Evolutionary conservation across 2,329 filamentous ascomycete genomes (phyloP).

Genomic region (Pseudogymnoascus sp.): DNA sequence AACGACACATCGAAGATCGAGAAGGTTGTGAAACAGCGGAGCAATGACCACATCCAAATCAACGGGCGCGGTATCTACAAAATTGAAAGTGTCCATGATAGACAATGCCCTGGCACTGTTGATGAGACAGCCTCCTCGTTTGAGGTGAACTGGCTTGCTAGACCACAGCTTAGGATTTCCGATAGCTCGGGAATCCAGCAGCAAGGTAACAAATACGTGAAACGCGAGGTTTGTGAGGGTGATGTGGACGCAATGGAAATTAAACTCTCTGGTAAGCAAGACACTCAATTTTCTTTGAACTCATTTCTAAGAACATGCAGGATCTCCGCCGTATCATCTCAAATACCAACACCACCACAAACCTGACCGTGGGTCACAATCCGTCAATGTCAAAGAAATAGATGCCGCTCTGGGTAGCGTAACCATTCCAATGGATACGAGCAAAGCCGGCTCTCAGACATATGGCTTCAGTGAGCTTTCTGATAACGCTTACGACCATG

Average conservation of each 20-base stretch:
- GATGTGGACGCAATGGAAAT: slow-evolving; percentile 87
- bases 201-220: slow-evolving; percentile 51
- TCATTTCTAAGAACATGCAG: slow-evolving; percentile 32
- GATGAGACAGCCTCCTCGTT: slow-evolving; percentile 68
- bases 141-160: slow-evolving; percentile 74
- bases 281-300: background rate
- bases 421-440: slow-evolving; percentile 78
- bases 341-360: slow-evolving; percentile 74
- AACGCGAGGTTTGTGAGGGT: slow-evolving; percentile 84
- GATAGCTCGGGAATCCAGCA: slow-evolving; percentile 54
- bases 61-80: slow-evolving; percentile 67
- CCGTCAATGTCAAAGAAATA: slow-evolving; percentile 60
- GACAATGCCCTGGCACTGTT: slow-evolving; percentile 71
- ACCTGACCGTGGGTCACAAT: slow-evolving; percentile 55
- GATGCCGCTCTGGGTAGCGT: slow-evolving; percentile 70
- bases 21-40: slow-evolving; percentile 38
- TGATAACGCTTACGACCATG: slow-evolving; percentile 77
- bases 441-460: slow-evolving; percentile 70
- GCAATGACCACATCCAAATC: slow-evolving; percentile 64
- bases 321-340: slow-evolving; percentile 71
- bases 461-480: slow-evolving; percentile 79
- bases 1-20: slow-evolving; percentile 40
- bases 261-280: slow-evolving; percentile 58
- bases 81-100: slow-evolving; percentile 68
- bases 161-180: slow-evolving; percentile 62